Percentiles rank a stretch among this genome's conserved stretches.
These are phyloP conservation scores for Plasmodium gallinaceum DNA, from an alignment of 169 alveolate genomes.

Conservation along the genomic window DNA sequence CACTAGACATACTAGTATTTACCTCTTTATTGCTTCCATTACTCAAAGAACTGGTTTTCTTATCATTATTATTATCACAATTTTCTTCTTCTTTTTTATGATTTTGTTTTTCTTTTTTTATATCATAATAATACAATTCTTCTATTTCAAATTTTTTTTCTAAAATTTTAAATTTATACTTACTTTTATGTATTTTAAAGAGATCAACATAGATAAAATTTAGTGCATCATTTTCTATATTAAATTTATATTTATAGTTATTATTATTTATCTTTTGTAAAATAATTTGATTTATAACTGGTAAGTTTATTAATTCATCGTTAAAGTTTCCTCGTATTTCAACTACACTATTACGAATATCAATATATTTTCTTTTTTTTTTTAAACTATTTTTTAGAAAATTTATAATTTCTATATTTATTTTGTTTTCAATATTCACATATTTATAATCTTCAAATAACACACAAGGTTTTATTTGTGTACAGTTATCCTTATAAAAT, in stretches of 20 bases:
- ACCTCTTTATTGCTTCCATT: background rate
- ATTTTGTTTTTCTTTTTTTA: slow-evolving; percentile 6
- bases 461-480: slow-evolving; percentile 55
- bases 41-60: background rate
- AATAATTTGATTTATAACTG: slow-evolving; percentile 47
- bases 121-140: slow-evolving; percentile 58
- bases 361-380: slow-evolving; percentile 22
- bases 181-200: slow-evolving; percentile 56
- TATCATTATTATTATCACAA: background rate
- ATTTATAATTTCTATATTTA: slow-evolving; percentile 39
- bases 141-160: slow-evolving; percentile 58
- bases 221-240: slow-evolving; percentile 33
- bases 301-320: slow-evolving; percentile 53
- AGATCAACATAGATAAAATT: slow-evolving; percentile 66
- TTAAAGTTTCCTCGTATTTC: slow-evolving; percentile 59
- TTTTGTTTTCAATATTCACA: slow-evolving; percentile 69
- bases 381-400: slow-evolving; percentile 33
- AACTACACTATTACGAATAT: slow-evolving; percentile 48
- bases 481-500: slow-evolving; percentile 61
- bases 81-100: background rate
- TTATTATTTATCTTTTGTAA: slow-evolving; percentile 56
- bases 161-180: slow-evolving; percentile 52
- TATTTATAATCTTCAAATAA: slow-evolving; percentile 62
- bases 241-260: slow-evolving; percentile 58
- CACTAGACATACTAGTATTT: slow-evolving; percentile 27